Base-by-base conservation (phyloP, 257 asterid genomes). In the Jasminum sambac region DNA sequence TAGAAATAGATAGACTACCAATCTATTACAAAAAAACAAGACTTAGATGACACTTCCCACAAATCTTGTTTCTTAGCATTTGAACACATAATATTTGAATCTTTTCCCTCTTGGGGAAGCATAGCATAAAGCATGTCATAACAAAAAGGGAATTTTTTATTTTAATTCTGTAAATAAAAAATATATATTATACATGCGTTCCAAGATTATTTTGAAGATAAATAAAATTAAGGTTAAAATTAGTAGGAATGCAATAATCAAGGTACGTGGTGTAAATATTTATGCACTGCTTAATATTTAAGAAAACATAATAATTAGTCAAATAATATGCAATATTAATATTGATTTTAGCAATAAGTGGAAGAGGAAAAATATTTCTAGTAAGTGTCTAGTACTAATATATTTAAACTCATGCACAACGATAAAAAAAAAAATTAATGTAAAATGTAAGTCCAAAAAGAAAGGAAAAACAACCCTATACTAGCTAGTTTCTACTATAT, bases 51-150 rank as follows among this genome's bases (percentile, higher is more conserved):
- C 36, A 55, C 23, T 55, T 55, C 62, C 36, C 36, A 55, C 62
- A 21, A 10, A 14, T 23, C 62, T 23, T 55, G 36, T 55, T 21
- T 23, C 36, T 55, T 23, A 23, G 14, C 36, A 55, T 55, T 55
- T 23, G 62, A 19, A 55, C 23, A 23, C n/a, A 8, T 14, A 10
- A 4, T 14, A 10, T 55, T 55, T 55, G 34, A 9, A 55, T 55
- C n/a, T 23, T 55, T 55, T 55, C 36, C 62, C 36, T 10, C 14
- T 23, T 55, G 14, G 36, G 62, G 21, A 50, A 52, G 25, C 58
- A 48, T 17, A 23, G 58, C 6, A 48, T n/a, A 48, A 48, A 48
- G 58, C 61, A 52, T 52, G 61, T 21, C 61, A 52, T 52, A 52
- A 52, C 61, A 52, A 52, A 8, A 17, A 21, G 61, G 25, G 61